Percentiles rank a stretch among this genome's conserved stretches.
These are phyloP conservation scores for Cnidoscolus chayamansa DNA, from an alignment of 441 rosid species.

Conservation along the genomic window DNA sequence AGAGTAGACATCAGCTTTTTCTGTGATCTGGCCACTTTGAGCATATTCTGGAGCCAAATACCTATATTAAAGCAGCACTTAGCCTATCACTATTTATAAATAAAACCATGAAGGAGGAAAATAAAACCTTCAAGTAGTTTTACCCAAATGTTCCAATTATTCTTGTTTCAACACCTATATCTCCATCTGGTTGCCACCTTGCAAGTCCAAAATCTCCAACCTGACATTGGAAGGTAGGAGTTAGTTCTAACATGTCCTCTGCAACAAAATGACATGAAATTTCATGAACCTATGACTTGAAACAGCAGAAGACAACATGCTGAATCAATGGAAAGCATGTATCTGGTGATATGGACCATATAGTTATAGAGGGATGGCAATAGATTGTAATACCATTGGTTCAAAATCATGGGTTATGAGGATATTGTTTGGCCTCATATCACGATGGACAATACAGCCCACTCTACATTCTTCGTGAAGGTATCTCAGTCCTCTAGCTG, in stretches of 20 bases:
- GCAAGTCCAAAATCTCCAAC: conserved; percentile 99
- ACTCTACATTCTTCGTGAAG: conserved; percentile 99
- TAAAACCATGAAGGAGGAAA: conserved; percentile 5
- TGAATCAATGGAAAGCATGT: not conserved
- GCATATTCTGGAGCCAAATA: conserved; percentile 98
- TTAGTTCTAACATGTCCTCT: conserved; percentile 9
- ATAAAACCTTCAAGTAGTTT: conserved; percentile 13
- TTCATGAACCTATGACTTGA: not conserved
- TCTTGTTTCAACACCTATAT: conserved; percentile 84
- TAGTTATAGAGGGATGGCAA: conserved; percentile 15
- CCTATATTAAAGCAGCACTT: conserved; percentile 36
- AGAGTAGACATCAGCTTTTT: conserved; percentile 93
- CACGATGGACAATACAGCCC: conserved; percentile 97
- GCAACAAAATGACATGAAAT: not conserved
- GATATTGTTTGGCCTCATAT: conserved; percentile 97
- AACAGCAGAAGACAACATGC: conserved; percentile 3
- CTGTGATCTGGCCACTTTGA: conserved; percentile 93
- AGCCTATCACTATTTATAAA: conserved; percentile 1
- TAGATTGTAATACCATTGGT: conserved; percentile 58
- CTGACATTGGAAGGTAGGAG: conserved; percentile 35
- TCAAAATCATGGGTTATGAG: conserved; percentile 96
- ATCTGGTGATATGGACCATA: not conserved
- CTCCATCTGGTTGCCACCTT: conserved; percentile 98
- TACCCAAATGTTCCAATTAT: conserved; percentile 99
- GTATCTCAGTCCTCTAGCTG: conserved; percentile 95